A percentile compares a stretch with the other conserved stretches of the same genome.
Evolutionary conservation across 768 basidiomycete genomes (phyloP).

Genomic region (Filobasidium floriforme): DNA sequence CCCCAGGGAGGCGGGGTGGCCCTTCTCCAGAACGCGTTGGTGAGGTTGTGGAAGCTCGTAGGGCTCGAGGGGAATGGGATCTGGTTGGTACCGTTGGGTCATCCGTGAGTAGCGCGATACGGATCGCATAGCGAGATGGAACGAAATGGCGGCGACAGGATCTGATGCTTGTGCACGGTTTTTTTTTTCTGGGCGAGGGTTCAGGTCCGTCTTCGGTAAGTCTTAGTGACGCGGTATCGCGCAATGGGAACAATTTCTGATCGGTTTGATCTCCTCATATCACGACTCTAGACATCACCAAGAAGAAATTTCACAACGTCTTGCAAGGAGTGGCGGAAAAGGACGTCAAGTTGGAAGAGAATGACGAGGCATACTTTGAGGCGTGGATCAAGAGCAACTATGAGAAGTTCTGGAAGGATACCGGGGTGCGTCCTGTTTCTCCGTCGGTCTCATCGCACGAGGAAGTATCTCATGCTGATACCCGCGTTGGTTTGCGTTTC

Average conservation of each 20-base stretch:
- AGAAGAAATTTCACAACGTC: slow-evolving; percentile 46
- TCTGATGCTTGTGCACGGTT: no score
- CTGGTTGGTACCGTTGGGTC: slow-evolving; percentile 18
- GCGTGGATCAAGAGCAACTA: slow-evolving; percentile 76
- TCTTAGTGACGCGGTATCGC: slow-evolving; percentile 9
- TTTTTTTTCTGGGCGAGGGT: slow-evolving; percentile 59
- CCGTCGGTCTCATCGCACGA: no score
- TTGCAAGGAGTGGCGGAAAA: slow-evolving; percentile 83
- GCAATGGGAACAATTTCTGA: no score
- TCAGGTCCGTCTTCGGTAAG: slow-evolving; percentile 47
- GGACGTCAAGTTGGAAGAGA: slow-evolving; percentile 66
- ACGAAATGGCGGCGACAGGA: no score
- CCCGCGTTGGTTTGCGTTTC: background rate
- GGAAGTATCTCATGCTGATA: background rate
- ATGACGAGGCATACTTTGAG: slow-evolving; percentile 59
- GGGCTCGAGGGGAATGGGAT: slow-evolving; percentile 31
- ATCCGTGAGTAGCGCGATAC: background rate
- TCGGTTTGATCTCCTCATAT: no score
- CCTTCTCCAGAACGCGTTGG: slow-evolving; percentile 90
- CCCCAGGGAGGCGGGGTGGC: slow-evolving; percentile 97
- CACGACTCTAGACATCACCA: slow-evolving; percentile 65
- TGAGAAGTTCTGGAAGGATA: slow-evolving; percentile 69
- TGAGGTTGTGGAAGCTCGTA: slow-evolving; percentile 60
- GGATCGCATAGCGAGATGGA: no score
- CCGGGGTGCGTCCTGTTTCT: slow-evolving; percentile 47